phyloP scores from a whole-genome alignment of 345 rosid species.

The Brassica incana region DNA sequence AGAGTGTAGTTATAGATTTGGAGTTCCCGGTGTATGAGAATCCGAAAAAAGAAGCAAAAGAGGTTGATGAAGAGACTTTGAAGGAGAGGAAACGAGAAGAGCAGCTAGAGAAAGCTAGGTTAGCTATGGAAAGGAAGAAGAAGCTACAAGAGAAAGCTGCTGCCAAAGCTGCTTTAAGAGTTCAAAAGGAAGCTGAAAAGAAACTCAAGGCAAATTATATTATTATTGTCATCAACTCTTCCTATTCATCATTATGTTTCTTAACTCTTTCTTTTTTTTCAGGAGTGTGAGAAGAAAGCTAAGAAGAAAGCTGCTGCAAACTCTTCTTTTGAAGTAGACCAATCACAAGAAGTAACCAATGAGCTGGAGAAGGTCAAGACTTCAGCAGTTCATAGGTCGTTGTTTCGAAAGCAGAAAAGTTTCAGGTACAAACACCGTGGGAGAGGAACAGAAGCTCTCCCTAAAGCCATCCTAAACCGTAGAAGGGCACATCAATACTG shows the following conservation, averaged over 20 bases:
- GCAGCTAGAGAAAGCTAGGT: constrained; percentile 80
- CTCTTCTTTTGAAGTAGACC: constrained; percentile 29
- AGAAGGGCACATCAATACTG: constrained; percentile 65
- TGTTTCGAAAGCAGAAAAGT: constrained; percentile 48
- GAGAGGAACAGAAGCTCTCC: constrained; percentile 58
- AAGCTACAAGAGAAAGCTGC: constrained; percentile 88
- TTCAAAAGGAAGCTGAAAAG: constrained; percentile 93
- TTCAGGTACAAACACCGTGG: constrained; percentile 51
- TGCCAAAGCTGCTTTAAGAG: constrained; percentile 81
- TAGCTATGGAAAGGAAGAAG: constrained; percentile 91
- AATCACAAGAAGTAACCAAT: constrained; percentile 42
- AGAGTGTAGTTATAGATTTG: constrained; percentile 37
- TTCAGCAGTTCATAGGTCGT: constrained; percentile 37
- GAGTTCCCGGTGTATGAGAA: constrained; percentile 42
- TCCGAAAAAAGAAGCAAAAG: constrained; percentile 44
- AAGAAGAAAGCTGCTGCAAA: constrained; percentile 70
- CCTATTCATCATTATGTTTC: background rate
- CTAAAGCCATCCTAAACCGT: constrained; percentile 68
- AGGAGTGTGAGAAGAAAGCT: constrained; percentile 89
- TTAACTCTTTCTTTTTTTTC: constrained; percentile 27
- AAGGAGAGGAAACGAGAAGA: constrained; percentile 85
- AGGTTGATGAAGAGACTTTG: constrained; percentile 66
- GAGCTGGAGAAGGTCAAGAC: constrained; percentile 54
- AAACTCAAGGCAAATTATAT: constrained; percentile 68
- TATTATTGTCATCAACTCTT: background rate